Base-by-base conservation (phyloP, 352 stramenopile genomes). In the Pythium volutum region DNA sequence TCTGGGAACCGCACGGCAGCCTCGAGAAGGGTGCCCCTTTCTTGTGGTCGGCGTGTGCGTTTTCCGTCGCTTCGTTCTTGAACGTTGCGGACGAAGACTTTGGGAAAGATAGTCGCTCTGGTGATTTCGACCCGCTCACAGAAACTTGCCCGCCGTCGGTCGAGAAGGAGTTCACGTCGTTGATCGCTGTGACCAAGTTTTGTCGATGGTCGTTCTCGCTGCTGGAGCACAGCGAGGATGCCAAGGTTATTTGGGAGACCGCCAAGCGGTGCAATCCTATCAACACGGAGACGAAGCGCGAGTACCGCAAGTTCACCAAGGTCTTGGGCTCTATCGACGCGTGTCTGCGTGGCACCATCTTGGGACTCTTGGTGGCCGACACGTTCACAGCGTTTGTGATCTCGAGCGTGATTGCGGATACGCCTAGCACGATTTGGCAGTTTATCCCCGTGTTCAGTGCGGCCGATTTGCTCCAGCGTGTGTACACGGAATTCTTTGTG, bases 341-440 rank as follows among this genome's bases (percentile, higher is more conserved):
- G 18, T 95, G 86, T 48, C 71, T 95, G 59, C 80, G 86, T 14
- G 83, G 84, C 6, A 92, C 84, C 9, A 91, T 94, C 27, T 70
- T 91, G 9, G 87, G 87, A n/a, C 63, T 95, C 14, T 59, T 95
- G 10, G 81, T 94, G 41, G 84, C 87, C 0, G 87, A 95, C 56
- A 91, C 81, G 20, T 95, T 93, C 57, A 95, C 87, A 43, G 82
- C 84, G n/a, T 95, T 95, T 64, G 83, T 94, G 0, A 78, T 93
- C 4, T 85, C 86, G 18, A 89, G 80, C 39, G 86, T 95, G 29
- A 88, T 93, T 41, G 84, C 86, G 16, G 70, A 85, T 29, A 70
- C 81, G 22, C 62, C 76, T 10, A 60, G 72, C 10, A 93, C 76
- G 4, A 87, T 95, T 62, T 86, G 76, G 73, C 60, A 75, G 15